Base-by-base conservation (phyloP, 805 yeast genomes). In the Myxozyma kluyveri region DNA sequence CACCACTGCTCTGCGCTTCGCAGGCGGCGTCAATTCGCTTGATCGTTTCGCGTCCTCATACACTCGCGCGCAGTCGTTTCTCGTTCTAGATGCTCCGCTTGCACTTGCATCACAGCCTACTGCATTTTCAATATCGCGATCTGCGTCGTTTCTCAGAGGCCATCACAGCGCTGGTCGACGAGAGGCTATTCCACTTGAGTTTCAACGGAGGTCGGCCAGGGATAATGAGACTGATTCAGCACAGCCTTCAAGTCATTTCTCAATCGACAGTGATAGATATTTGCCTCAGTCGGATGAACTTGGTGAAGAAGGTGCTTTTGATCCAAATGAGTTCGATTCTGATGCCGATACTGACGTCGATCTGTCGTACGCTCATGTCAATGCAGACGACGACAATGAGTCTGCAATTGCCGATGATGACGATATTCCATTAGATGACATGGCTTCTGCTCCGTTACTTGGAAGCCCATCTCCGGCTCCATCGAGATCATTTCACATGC, bases 21-120 rank as follows among this genome's bases (percentile, higher is more conserved):
- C 52, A 17, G 57, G 53, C 35, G 75, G 63, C 84, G 88, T 42
- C 74, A 85, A 85, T 67, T 84, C 93, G 1, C 66, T 88, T 38
- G 81, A 83, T 52, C 81, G 86, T 49, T 88, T 88, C 69, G 95
- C 95, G 1, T 80, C 86, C 12, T 87, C 95, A 0, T 81, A 77
- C 63, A 78, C 81, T 36, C 76, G 96, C 65, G 93, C 95, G 1
- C 91, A 86, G 65, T 80, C 88, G 2, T 80, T 85, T 59, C 79
- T 75, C 61, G 78, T 81, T 5, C 73, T 79, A 51, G 83, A 78
- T 49, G 69, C 76, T 1, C 73, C 77, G 31, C 50, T 53, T 4
- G 80, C 82, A n/a, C 79, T 76, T 63, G 77, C 83, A 2, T 78
- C 83, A 0, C 80, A 78, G 14, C 78, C 82, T 2, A 83, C 47